Evolutionary conservation across 2,329 filamentous ascomycete species (phyloP).

Genomic region (Penicillium italicum): DNA sequence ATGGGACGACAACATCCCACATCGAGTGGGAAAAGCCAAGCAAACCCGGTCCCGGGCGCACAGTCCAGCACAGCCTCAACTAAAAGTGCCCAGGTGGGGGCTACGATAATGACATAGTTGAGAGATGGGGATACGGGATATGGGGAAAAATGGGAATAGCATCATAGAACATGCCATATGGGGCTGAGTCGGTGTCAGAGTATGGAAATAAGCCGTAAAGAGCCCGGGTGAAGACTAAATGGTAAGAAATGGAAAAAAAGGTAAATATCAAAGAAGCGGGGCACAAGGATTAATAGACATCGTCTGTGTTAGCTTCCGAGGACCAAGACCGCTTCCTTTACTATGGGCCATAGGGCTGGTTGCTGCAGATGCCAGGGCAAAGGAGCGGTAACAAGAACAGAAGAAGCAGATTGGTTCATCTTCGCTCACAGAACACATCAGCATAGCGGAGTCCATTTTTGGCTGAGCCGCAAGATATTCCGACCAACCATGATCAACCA

Average conservation of each 20-base stretch:
- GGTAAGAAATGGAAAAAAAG: not conserved
- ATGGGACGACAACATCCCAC: not conserved
- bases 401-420: not conserved
- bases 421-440: not conserved
- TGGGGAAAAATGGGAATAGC: not conserved
- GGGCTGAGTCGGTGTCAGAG: not conserved
- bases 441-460: not conserved
- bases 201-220: not conserved
- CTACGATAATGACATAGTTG: not conserved
- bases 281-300: not conserved
- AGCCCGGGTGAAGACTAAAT: not conserved
- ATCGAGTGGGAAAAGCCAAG: slow-evolving; percentile 1
- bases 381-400: slow-evolving; percentile 7
- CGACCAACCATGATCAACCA: slow-evolving; percentile 4
- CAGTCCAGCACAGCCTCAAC: slow-evolving; percentile 10
- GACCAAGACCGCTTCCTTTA: slow-evolving; percentile 5
- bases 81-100: not conserved
- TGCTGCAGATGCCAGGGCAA: slow-evolving; percentile 1
- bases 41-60: slow-evolving; percentile 4
- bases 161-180: not conserved
- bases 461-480: slow-evolving; percentile 1
- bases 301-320: not conserved
- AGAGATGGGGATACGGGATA: not conserved
- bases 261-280: not conserved
- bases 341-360: slow-evolving; percentile 9